Evolutionary conservation across 441 rosid species (phyloP).

Genomic region (Syzygium syzygioides): DNA sequence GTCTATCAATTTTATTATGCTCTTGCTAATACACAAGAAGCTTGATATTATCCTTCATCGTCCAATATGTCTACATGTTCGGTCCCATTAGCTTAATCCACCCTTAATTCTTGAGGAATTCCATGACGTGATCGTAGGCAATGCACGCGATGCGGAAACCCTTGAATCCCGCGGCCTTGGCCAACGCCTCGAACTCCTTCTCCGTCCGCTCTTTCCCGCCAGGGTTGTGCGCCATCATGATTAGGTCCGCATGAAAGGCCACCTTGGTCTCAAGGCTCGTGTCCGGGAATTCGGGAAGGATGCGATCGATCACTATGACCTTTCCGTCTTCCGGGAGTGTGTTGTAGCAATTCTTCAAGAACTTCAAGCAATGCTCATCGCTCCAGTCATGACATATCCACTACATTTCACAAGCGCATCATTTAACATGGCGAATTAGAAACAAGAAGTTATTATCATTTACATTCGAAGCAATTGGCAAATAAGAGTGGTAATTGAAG

Average conservation of each 20-base stretch:
- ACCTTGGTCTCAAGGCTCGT: not conserved
- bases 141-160: not conserved
- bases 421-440: not conserved
- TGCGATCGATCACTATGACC: conserved; percentile 8
- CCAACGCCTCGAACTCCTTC: conserved; percentile 6
- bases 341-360: conserved; percentile 15
- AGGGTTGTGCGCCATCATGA: conserved; percentile 13
- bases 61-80: not conserved
- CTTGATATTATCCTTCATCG: not conserved
- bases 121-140: not conserved
- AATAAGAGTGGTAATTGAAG: not conserved
- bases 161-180: not conserved
- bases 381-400: conserved; percentile 19
- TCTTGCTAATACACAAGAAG: not conserved
- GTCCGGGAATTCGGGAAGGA: not conserved
- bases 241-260: not conserved
- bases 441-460: not conserved
- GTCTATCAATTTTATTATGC: not conserved
- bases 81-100: not conserved
- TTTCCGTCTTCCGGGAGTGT: conserved; percentile 4
- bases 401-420: not conserved
- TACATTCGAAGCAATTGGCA: not conserved
- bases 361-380: conserved; percentile 20
- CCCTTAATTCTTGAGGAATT: not conserved
- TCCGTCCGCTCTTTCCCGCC: conserved; percentile 22